Evolutionary conservation across 306 rosid species (phyloP), one percentile per base, ranked within the genome.

Genomic region (Begonia masoniana): DNA sequence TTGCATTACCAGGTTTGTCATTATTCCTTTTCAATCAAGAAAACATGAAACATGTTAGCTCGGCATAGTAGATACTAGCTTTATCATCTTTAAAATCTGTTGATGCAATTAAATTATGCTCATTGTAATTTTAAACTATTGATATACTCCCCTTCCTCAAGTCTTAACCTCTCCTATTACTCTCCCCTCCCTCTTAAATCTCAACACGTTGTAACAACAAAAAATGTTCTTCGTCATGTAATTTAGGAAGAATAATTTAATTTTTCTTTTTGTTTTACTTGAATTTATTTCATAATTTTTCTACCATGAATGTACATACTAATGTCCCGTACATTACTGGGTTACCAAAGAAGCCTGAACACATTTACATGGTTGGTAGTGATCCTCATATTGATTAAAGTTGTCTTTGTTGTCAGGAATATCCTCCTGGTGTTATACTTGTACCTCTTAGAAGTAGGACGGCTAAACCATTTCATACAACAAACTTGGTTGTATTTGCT

Each of bases 391-490:
- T 45, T 45, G 49, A 45, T 10, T 45, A 45, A 45, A 31, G 39
- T 45, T n/a, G 7, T n/a, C 7, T n/a, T 45, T 45, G 4, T 45
- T n/a, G 67, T 62, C 81, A 83, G 96, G 94, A 87, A 64, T 87
- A 78, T 57, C 94, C 94, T 42, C 85, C 85, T 48, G 88, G 92
- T 68, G 77, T 79, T 71, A 57, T 52, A 47, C 64, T 84, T 60
- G 71, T 88, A 48, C 96, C 96, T 23, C 67, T 88, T 76, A 68
- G 68, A 68, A 88, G 96, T 78, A 73, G 83, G 75, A 84, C 96
- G 13, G 59, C 3, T 13, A 84, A 59, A 50, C 94, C 96, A 66
- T 88, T 88, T 71, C 14, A 2, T 41, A 84, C 94, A 1, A 84
- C 94, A 69, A 88, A 88, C 73, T 62, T 88, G 82, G 62, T 81